Evolutionary conservation across 805 yeast species (phyloP).

Genomic region (Saccharomyces kudriavzevii): DNA sequence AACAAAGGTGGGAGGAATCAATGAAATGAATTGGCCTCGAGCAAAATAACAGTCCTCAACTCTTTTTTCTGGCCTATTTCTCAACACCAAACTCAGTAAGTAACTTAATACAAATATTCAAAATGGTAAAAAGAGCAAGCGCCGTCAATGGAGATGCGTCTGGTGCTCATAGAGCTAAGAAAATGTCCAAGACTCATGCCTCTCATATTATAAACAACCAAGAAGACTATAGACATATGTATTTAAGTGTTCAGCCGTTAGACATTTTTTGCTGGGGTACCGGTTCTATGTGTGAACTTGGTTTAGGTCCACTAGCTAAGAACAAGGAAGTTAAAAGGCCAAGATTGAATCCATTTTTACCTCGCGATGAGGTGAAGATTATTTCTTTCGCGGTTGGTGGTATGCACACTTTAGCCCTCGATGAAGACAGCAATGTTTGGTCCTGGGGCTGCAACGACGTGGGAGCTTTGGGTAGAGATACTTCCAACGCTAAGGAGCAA

Average conservation of each 20-base stretch:
- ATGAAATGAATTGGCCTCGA: not conserved
- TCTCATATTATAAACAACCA: constrained; percentile 24
- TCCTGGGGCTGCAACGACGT: constrained; percentile 98
- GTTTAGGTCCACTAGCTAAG: constrained; percentile 89
- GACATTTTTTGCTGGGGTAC: constrained; percentile 93
- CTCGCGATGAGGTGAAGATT: constrained; percentile 54
- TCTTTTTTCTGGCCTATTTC: not conserved
- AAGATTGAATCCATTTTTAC: constrained; percentile 71
- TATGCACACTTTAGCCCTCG: constrained; percentile 84
- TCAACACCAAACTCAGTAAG: not conserved
- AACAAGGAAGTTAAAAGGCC: constrained; percentile 95
- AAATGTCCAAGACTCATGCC: constrained; percentile 16
- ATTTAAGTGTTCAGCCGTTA: constrained; percentile 36
- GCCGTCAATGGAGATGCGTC: not conserved
- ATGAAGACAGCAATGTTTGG: constrained; percentile 73
- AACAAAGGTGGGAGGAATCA: not conserved
- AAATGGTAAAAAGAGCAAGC: constrained; percentile 16
- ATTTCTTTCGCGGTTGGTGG: constrained; percentile 94
- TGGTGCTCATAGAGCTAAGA: constrained; percentile 5
- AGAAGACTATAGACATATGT: constrained; percentile 30
- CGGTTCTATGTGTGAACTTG: constrained; percentile 95
- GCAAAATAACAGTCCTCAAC: not conserved
- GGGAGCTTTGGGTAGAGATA: constrained; percentile 83
- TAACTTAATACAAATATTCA: not conserved
- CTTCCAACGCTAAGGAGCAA: constrained; percentile 54